phyloP scores from a whole-genome alignment of 164 flowering plant species.

The Buxus sempervirens region DNA sequence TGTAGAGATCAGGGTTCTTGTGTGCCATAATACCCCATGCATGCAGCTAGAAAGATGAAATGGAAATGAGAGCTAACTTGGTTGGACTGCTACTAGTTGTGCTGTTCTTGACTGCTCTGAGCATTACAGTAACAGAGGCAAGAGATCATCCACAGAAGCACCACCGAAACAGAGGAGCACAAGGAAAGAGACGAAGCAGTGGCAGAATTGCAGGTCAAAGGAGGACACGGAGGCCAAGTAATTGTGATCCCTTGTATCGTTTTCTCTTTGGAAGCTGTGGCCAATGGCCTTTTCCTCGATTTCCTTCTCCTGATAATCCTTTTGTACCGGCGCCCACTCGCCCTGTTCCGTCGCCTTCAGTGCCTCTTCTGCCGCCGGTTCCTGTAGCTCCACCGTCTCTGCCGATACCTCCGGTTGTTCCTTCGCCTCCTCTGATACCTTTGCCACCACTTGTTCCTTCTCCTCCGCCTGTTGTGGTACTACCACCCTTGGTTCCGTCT shows the following conservation, averaged over 20 bases:
- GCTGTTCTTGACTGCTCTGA: conserved; percentile 20
- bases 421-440: conserved; percentile 12
- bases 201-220: conserved; percentile 5
- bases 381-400: conserved; percentile 11
- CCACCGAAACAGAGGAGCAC: background rate
- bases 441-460: conserved; percentile 1
- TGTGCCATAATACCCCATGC: no score
- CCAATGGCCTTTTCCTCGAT: conserved; percentile 45
- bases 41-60: background rate
- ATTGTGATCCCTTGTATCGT: conserved; percentile 37
- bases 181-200: conserved; percentile 8
- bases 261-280: conserved; percentile 43
- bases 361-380: conserved; percentile 2
- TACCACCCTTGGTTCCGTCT: background rate
- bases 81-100: conserved; percentile 7
- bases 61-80: background rate
- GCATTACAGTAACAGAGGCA: background rate
- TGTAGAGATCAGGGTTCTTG: no score
- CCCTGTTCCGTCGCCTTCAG: conserved; percentile 10
- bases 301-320: conserved; percentile 44
- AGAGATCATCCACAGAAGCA: conserved; percentile 14
- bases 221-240: conserved; percentile 5
- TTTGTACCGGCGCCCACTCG: conserved; percentile 22
- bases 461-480: background rate
- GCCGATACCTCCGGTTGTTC: background rate